Evolutionary conservation across 768 basidiomycete genomes (phyloP), one percentile per base, ranked within the genome.

Genomic region (Suillus decipiens): DNA sequence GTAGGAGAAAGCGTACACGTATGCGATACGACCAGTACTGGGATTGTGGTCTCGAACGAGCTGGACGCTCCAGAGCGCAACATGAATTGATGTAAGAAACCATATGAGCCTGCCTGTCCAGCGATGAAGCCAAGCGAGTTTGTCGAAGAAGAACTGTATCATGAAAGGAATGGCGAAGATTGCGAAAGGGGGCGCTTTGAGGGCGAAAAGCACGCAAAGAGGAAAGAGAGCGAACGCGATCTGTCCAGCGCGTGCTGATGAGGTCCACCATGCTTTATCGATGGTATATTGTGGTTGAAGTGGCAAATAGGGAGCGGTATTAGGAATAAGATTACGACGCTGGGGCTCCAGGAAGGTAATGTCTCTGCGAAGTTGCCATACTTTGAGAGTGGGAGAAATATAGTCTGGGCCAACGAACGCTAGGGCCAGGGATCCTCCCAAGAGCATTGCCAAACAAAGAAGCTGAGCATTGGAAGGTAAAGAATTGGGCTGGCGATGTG

Each of bases 201-300:
- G 80, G 10, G 87, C 89, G 64, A 91, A 81, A 15, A 90, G 79
- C 63, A 92, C 77, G 61, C 85, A 87, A 9, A 93, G 80, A 0
- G 91, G 92, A 54, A 90, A 77, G 34, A 92, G 80, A 2, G 89
- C 84, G 69, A 91, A 92, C 1, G 89, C 84, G 43, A 92, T 86
- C 61, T 89, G 77, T 0, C 92, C 91, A 22, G 84, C 81, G 37
- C 90, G 76, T 19, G 80, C 82, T n/a, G 84, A 87, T 1, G 85
- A 80, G 0, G 89, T 86, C 92, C 92, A 93, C 75, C 85, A 84
- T 1, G 86, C 80, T 72, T 90, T 90, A 53, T 70, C 66, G 62
- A 93, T 88, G 19, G 86, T 88, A 71, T 84, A 84, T 66, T 82
- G 80, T 4, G 87, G 83, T 42, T 79, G 75, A 61, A 68, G 80